A percentile compares a stretch with the other conserved stretches of the same genome.
Conservation (phyloP, 192 early-diverging fungal genomes). For the Jimgerdemannia lactiflua region DNA sequence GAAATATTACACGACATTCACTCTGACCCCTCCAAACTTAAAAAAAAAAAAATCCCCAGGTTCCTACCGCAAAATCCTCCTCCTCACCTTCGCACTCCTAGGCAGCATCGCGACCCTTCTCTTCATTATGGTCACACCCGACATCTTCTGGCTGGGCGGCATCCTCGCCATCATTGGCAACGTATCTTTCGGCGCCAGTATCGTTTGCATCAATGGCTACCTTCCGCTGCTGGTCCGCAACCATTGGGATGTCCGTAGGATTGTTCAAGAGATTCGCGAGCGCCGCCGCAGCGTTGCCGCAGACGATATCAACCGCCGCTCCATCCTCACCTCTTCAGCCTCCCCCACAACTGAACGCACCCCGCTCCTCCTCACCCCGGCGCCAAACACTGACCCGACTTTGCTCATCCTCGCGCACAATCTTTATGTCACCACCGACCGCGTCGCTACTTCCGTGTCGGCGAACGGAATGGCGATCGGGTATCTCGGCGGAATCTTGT, state of each 20-base stretch:
- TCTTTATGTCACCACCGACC: slow-evolving; percentile 15
- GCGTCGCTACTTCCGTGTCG: slow-evolving; percentile 38
- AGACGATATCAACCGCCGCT: neutral
- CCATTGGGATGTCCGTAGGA: slow-evolving; percentile 17
- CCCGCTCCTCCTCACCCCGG: neutral
- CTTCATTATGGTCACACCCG: slow-evolving; percentile 24
- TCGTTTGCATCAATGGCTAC: slow-evolving; percentile 52
- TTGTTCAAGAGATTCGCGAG: slow-evolving; percentile 8
- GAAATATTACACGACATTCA: too few relatives aligned
- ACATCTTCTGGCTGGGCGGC: slow-evolving; percentile 28
- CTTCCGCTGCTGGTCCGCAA: slow-evolving; percentile 43
- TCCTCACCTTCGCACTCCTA: slow-evolving; percentile 33
- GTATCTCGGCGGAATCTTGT: slow-evolving; percentile 43
- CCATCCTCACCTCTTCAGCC: neutral
- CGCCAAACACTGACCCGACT: neutral
- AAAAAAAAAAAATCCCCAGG: slow-evolving; percentile 11
- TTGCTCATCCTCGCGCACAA: slow-evolving; percentile 3
- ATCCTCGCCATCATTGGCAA: slow-evolving; percentile 39
- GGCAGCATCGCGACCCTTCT: slow-evolving; percentile 42
- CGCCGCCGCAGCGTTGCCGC: neutral
- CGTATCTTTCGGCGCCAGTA: slow-evolving; percentile 42
- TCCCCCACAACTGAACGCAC: neutral
- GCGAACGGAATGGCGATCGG: slow-evolving; percentile 39
- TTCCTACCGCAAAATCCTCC: slow-evolving; percentile 37
- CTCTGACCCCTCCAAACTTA: neutral